Evolutionary conservation across 306 rosid species (phyloP), one percentile per base, ranked within the genome.

Genomic region (Medicago arabica): DNA sequence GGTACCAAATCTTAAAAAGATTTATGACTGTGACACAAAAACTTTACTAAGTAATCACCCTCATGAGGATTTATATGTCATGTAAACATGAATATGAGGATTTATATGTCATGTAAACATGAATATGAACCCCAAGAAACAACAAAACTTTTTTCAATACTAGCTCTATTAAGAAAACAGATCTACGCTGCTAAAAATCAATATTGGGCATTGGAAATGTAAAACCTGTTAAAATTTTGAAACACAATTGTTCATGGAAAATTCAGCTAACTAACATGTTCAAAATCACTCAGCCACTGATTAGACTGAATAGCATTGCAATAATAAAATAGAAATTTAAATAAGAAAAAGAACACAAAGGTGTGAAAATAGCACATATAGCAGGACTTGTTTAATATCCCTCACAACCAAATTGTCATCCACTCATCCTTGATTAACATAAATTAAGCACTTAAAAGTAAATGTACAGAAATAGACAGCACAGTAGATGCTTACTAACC

Each of bases 41-140:
- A 40, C 36, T 57, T 53, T 43, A 69, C 71, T 6, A 61, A 65
- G 49, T 2, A 60, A 28, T 55, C 54, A 76, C 61, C 74, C 72
- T 67, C 21, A 9, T 39, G 78, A 66, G 68, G 71, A 61, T 53
- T 67, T 38, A 71, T 60, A 57, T 14, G 71, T 57, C 15, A 72
- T 53, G 75, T 54, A 40, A 40, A 55, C 68, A 53, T 74, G 38
- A 65, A 75, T 55, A 65, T 77, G 73, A 68, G 68, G 71, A 61
- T 53, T 67, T 38, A 71, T 60, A 57, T 14, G 71, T 57, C 15
- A 72, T 53, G 75, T 54, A 40, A 40, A 55, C 68, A 53, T 74
- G 38, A 65, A 75, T 55, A 65, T 77, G 73, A 68, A 50, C 28
- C 53, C 21, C 80, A 67, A 59, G 58, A 50, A 59, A 75, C 51